A percentile compares a stretch with the other conserved stretches of the same genome.
Evolutionary conservation across 1,284 basidiomycete species (phyloP).

Genomic region (Pseudozyma thailandica): DNA sequence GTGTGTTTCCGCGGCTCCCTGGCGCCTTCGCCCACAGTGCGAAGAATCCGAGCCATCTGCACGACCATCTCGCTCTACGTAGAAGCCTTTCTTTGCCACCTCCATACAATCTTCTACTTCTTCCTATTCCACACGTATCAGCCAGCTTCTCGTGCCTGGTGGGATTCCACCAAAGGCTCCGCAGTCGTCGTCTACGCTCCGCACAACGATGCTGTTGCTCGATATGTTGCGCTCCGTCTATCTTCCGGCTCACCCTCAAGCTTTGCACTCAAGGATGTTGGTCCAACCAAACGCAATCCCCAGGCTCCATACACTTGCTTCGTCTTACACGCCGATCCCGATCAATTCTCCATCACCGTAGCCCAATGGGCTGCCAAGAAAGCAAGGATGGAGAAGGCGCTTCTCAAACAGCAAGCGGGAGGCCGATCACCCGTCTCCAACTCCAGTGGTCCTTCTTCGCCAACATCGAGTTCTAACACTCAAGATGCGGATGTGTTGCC

Average conservation of each 20-base stretch:
- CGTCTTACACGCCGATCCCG: slow-evolving; percentile 41
- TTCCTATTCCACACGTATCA: slow-evolving; percentile 32
- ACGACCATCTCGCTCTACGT: slow-evolving; percentile 33
- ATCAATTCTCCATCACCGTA: slow-evolving; percentile 46
- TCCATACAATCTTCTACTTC: slow-evolving; percentile 35
- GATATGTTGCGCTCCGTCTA: slow-evolving; percentile 42
- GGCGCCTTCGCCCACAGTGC: slow-evolving; percentile 32
- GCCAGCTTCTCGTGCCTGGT: slow-evolving; percentile 40
- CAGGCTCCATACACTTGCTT: slow-evolving; percentile 52
- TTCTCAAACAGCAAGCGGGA: slow-evolving; percentile 19
- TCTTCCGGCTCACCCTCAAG: slow-evolving; percentile 43
- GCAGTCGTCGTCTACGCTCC: slow-evolving; percentile 50
- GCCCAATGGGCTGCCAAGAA: slow-evolving; percentile 53
- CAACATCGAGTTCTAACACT: slow-evolving; percentile 13
- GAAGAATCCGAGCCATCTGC: slow-evolving; percentile 29
- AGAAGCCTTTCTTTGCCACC: slow-evolving; percentile 30
- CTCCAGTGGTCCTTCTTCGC: slow-evolving; percentile 29
- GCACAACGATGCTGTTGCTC: slow-evolving; percentile 42
- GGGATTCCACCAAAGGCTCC: slow-evolving; percentile 41
- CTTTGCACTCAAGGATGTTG: slow-evolving; percentile 40
- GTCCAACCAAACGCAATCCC: slow-evolving; percentile 29
- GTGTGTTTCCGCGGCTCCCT: slow-evolving; percentile 34
- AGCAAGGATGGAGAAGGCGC: slow-evolving; percentile 38
- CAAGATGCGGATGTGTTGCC: slow-evolving; percentile 12
- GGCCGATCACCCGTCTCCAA: slow-evolving; percentile 3